These are phyloP conservation scores for Aegle marmelos DNA, from an alignment of 345 rosid genomes.

Conservation along the genomic window DNA sequence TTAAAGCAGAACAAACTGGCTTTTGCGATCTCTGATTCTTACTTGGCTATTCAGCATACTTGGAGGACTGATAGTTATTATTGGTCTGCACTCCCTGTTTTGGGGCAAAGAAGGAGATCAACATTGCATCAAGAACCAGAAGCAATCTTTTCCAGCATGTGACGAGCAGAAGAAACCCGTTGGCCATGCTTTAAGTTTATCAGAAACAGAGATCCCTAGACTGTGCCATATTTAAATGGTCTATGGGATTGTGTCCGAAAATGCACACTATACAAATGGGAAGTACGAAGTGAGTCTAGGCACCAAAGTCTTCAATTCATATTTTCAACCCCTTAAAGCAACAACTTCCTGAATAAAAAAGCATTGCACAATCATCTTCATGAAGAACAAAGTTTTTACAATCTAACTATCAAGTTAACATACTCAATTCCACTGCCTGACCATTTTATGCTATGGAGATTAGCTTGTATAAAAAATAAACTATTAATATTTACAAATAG, in stretches of 20 bases:
- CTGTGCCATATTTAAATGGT: not conserved
- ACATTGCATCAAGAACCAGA: slow-evolving; percentile 1
- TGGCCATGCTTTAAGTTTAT: not conserved
- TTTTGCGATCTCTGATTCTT: not conserved
- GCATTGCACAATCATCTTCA: not conserved
- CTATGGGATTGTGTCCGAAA: not conserved
- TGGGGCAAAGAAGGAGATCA: slow-evolving; percentile 33
- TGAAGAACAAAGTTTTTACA: not conserved
- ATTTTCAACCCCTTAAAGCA: not conserved
- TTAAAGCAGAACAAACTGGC: not conserved
- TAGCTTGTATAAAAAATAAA: not conserved
- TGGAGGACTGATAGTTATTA: slow-evolving; percentile 27
- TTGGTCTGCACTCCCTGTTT: slow-evolving; percentile 23
- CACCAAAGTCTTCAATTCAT: not conserved
- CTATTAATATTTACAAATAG: slow-evolving; percentile 18
- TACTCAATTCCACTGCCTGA: not conserved
- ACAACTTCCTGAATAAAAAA: not conserved
- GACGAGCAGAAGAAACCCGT: not conserved
- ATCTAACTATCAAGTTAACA: not conserved
- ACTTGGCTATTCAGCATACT: slow-evolving; percentile 18
- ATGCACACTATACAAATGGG: not conserved
- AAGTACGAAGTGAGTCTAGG: not conserved
- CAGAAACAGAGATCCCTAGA: slow-evolving; percentile 5
- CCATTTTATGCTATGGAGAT: not conserved
- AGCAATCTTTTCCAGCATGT: slow-evolving; percentile 10